phyloP scores from a whole-genome alignment of 768 basidiomycete species.

The Suillus subluteus region DNA sequence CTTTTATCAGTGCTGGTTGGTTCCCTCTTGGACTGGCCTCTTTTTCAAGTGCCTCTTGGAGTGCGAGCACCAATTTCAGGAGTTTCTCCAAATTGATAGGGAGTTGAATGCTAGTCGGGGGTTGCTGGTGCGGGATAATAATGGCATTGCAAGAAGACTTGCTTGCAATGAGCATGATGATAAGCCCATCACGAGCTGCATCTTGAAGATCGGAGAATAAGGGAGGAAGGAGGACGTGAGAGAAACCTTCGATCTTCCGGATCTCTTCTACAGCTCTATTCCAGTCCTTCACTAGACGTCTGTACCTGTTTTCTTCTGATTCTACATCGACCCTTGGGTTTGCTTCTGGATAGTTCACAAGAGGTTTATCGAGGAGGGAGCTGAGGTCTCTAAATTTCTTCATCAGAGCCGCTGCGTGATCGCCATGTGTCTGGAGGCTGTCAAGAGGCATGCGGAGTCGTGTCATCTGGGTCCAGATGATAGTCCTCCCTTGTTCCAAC shows the following conservation, averaged over 20 bases:
- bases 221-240: conserved; percentile 16
- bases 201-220: conserved; percentile 13
- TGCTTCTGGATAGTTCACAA: not conserved
- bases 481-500: too few species aligned
- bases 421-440: too few species aligned
- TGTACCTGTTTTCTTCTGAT: not conserved
- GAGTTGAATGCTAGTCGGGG: conserved; percentile 5
- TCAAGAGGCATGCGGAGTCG: too few species aligned
- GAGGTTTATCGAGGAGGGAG: not conserved
- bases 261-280: conserved; percentile 17
- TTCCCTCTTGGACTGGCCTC: too few species aligned
- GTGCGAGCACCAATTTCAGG: too few species aligned
- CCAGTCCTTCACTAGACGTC: conserved; percentile 13
- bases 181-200: conserved; percentile 12
- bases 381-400: too few species aligned
- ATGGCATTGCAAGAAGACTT: conserved; percentile 20
- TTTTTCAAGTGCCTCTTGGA: too few species aligned
- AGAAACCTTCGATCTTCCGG: conserved; percentile 20
- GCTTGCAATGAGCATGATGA: conserved; percentile 13
- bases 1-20: too few species aligned
- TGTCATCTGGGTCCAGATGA: too few species aligned
- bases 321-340: not conserved
- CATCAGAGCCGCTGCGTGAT: too few species aligned
- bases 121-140: conserved; percentile 5
- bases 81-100: too few species aligned